phyloP scores from a whole-genome alignment of 2,329 filamentous ascomycete species.

The Talaromyces funiculosus region DNA sequence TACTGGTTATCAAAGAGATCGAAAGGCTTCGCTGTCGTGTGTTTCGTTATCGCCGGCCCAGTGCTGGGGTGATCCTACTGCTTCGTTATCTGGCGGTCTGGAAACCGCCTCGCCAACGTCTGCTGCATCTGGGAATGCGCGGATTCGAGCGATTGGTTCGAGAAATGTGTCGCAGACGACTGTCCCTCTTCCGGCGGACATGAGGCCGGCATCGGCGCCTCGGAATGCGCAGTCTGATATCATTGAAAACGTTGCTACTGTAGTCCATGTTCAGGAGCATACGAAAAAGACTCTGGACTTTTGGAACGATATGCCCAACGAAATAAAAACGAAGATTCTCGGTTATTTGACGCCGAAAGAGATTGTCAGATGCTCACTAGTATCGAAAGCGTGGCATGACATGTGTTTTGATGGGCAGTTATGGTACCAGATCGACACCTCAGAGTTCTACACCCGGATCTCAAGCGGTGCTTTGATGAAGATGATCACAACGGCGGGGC shows the following conservation, averaged over 20 bases:
- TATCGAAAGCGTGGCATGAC: conserved; percentile 71
- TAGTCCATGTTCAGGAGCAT: conserved; percentile 17
- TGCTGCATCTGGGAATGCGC: conserved; percentile 47
- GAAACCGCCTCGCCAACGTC: conserved; percentile 41
- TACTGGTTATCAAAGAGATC: conserved; percentile 58
- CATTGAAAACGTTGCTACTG: conserved; percentile 26
- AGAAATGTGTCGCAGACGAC: conserved; percentile 41
- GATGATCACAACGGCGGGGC: conserved; percentile 77
- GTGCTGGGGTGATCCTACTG: conserved; percentile 51
- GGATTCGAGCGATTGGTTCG: conserved; percentile 49
- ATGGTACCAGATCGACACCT: conserved; percentile 78
- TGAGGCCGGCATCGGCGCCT: conserved; percentile 44
- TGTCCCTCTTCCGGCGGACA: conserved; percentile 58
- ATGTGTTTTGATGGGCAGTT: conserved; percentile 93
- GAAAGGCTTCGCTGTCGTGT: conserved; percentile 61
- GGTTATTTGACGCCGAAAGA: conserved; percentile 72
- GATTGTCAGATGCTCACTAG: conserved; percentile 69
- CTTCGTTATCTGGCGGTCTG: conserved; percentile 51
- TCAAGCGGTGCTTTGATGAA: conserved; percentile 75
- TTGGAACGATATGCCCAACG: conserved; percentile 75
- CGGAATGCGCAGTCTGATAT: conserved; percentile 28
- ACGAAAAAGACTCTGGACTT: conserved; percentile 53
- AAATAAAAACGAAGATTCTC: conserved; percentile 74
- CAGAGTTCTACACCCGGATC: conserved; percentile 82
- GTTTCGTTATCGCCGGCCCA: conserved; percentile 55